phyloP scores from a whole-genome alignment of 345 rosid genomes.

The Moringa oleifera region DNA sequence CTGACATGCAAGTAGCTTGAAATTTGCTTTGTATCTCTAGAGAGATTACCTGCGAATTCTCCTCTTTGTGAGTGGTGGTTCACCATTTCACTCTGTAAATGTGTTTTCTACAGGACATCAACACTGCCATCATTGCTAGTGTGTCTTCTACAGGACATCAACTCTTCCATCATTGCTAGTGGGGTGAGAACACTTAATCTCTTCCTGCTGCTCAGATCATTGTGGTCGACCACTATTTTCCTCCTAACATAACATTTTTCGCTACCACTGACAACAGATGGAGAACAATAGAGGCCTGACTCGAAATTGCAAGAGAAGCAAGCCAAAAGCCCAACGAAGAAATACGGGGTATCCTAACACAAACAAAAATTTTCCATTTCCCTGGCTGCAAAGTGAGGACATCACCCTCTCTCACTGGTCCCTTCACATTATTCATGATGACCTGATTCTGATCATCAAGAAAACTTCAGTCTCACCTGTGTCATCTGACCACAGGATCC shows the following conservation, averaged over 20 bases:
- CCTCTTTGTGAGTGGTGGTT: too few relatives aligned
- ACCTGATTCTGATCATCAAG: constrained; percentile 27
- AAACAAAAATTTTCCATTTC: background rate
- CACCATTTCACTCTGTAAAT: too few relatives aligned
- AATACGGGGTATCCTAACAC: constrained; percentile 46
- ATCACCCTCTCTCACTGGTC: constrained; percentile 84
- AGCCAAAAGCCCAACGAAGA: constrained; percentile 76
- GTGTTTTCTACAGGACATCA: constrained; percentile 26
- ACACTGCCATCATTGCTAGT: constrained; percentile 27
- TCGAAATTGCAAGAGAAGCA: constrained; percentile 53
- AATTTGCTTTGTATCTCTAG: too few relatives aligned
- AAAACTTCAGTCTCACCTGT: constrained; percentile 18
- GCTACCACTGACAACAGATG: constrained; percentile 35
- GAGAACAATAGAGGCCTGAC: constrained; percentile 67
- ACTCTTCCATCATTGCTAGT: constrained; percentile 25
- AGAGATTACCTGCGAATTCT: too few relatives aligned
- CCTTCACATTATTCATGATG: constrained; percentile 85
- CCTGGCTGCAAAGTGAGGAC: constrained; percentile 26
- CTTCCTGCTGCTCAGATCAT: background rate
- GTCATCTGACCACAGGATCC: constrained; percentile 26
- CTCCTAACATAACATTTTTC: background rate
- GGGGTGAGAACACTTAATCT: constrained; percentile 36
- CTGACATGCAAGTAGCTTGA: too few relatives aligned
- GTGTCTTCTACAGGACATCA: constrained; percentile 42
- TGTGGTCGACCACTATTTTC: background rate